A percentile compares a stretch with the other conserved stretches of the same genome.
phyloP scores from a whole-genome alignment of 169 alveolate genomes.

The Eimeria falciformis region DNA sequence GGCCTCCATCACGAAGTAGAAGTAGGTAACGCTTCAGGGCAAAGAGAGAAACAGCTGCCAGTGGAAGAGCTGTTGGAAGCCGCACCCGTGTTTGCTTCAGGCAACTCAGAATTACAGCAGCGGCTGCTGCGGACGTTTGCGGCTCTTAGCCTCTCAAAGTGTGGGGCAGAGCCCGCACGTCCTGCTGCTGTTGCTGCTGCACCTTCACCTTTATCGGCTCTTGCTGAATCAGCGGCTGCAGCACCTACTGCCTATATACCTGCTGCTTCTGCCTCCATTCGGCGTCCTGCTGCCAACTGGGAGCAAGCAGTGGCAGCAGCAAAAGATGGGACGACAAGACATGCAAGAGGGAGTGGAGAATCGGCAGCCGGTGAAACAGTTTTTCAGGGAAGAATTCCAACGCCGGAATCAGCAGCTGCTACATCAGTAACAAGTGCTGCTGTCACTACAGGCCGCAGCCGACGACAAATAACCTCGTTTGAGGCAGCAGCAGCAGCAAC shows the following conservation, averaged over 20 bases:
- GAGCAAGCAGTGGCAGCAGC: neutral
- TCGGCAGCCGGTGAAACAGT: neutral
- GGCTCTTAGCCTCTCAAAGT: slow-evolving; percentile 21
- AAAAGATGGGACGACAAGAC: neutral
- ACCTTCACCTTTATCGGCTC: too few species aligned
- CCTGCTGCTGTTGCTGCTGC: neutral
- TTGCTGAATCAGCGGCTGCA: too few species aligned
- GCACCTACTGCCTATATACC: neutral
- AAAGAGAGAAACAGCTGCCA: neutral
- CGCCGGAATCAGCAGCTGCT: neutral
- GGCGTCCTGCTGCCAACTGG: slow-evolving; percentile 18
- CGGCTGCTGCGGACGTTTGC: slow-evolving; percentile 65
- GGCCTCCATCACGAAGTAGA: too few species aligned
- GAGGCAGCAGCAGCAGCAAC: neutral
- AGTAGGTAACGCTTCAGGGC: neutral
- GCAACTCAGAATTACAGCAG: slow-evolving; percentile 25
- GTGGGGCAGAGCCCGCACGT: neutral
- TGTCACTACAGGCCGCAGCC: slow-evolving; percentile 21
- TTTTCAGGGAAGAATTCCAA: too few species aligned
- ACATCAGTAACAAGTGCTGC: neutral
- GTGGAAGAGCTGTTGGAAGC: neutral
- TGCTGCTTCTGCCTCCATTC: too few species aligned
- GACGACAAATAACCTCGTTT: neutral
- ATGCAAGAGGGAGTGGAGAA: neutral
- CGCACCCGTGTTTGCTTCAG: slow-evolving; percentile 49